Evolutionary conservation across 495 filamentous ascomycete species (phyloP).

Genomic region (Lophiostoma macrostomum): DNA sequence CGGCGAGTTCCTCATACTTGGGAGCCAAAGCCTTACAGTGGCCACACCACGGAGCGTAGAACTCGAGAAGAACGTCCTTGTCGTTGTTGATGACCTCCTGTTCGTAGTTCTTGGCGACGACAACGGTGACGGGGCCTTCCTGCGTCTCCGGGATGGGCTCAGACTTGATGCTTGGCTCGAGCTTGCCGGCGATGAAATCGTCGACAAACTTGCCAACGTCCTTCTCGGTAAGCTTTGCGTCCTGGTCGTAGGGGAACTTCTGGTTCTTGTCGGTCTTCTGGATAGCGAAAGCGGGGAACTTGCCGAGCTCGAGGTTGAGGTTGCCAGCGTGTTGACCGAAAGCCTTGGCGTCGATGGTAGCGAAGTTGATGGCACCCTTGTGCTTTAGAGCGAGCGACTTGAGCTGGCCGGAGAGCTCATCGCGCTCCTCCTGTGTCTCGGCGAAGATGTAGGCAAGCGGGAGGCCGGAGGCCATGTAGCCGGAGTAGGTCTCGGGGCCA

Average conservation of each 20-base stretch:
- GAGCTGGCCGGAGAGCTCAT: conserved; percentile 61
- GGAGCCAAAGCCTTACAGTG: conserved; percentile 92
- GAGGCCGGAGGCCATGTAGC: conserved; percentile 92
- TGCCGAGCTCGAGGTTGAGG: conserved; percentile 92
- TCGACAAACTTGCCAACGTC: conserved; percentile 80
- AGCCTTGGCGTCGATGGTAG: conserved; percentile 92
- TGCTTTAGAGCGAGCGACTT: conserved; percentile 67
- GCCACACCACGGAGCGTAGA: conserved; percentile 98
- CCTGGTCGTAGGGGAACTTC: conserved; percentile 93
- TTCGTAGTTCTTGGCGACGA: conserved; percentile 94
- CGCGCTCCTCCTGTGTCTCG: conserved; percentile 86
- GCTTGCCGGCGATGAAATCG: conserved; percentile 80
- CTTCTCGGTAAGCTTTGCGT: conserved; percentile 71
- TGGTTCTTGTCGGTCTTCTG: conserved; percentile 93
- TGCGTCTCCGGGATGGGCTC: conserved; percentile 95
- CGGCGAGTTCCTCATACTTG: conserved; percentile 79
- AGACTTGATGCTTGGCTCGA: conserved; percentile 95
- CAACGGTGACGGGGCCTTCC: conserved; percentile 81
- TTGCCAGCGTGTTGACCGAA: conserved; percentile 96
- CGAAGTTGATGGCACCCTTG: conserved; percentile 89
- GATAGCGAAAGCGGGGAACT: conserved; percentile 97
- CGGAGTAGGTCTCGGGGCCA: conserved; percentile 93
- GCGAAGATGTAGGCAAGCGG: conserved; percentile 98
- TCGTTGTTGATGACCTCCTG: conserved; percentile 86
- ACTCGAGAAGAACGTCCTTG: conserved; percentile 97